Evolutionary conservation across 148 eudicot genomes (phyloP).

Genomic region (Fagopyrum esculentum): DNA sequence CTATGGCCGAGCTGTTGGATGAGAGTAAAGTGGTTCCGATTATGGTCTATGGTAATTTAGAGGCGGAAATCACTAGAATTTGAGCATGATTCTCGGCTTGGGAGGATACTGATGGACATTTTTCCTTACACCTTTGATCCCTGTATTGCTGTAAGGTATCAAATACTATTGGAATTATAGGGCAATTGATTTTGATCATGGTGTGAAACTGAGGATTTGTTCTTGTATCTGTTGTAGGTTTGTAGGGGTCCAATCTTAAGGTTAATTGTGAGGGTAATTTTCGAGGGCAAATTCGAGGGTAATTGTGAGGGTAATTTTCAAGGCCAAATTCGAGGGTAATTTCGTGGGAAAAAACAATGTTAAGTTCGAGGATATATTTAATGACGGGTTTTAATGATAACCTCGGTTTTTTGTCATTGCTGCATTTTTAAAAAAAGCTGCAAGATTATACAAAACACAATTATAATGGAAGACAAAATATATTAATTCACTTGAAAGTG

Average conservation of each 20-base stretch:
- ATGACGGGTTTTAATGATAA: too few relatives aligned
- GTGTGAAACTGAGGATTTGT: not conserved
- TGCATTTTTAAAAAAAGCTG: too few relatives aligned
- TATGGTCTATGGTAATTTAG: conserved; percentile 73
- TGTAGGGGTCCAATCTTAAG: conserved; percentile 84
- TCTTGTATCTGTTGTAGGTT: conserved; percentile 27
- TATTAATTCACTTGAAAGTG: too few relatives aligned
- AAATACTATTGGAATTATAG: not conserved
- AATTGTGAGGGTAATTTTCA: too few relatives aligned
- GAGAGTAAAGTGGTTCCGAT: conserved; percentile 91
- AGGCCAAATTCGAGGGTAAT: too few relatives aligned
- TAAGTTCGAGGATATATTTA: too few relatives aligned
- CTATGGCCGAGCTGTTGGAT: conserved; percentile 83
- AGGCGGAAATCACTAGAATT: conserved; percentile 68
- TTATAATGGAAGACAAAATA: too few relatives aligned
- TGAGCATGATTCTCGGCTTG: conserved; percentile 82
- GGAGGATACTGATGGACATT: conserved; percentile 53
- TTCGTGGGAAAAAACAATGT: too few relatives aligned
- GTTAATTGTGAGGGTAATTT: too few relatives aligned
- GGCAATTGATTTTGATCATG: not conserved
- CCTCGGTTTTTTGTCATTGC: too few relatives aligned
- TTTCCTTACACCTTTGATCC: conserved; percentile 54
- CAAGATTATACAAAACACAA: too few relatives aligned
- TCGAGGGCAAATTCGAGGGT: too few relatives aligned
- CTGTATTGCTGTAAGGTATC: conserved; percentile 53